Evolutionary conservation across 116 monocot genomes (phyloP), one percentile per base, ranked within the genome.

Genomic region (Trichopus zeylanicus): DNA sequence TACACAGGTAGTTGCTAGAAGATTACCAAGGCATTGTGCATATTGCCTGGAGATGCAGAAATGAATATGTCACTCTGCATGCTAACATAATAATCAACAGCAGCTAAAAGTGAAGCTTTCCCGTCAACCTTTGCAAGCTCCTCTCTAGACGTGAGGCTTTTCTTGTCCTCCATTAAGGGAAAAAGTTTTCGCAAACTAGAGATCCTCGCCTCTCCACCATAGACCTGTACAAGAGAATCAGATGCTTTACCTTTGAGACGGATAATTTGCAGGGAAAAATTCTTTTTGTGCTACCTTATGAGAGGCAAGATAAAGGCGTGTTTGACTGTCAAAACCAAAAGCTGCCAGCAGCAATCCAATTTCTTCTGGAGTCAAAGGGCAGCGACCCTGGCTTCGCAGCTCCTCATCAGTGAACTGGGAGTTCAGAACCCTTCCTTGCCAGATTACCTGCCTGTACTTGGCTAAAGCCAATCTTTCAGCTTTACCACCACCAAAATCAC

Each of bases 401-500:
- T 94, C 94, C 56, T 80, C 80, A 68, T 89, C 80, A 9, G 89
- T 89, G 59, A 86, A 86, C 55, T 87, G 80, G 34, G 93, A 89
- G 26, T 93, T 89, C 26, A 83, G 52, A 25, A 93, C 89, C 55
- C 93, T 77, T 22, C 93, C 93, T 70, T 85, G 89, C 93, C 93
- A 93, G 23, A 93, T 69, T 11, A 75, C 78, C 65, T 93, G 81
- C 70, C 93, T 83, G 65, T 89, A 89, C 63, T 80, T 93, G 16
- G 89, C 89, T 47, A 89, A 66, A 35, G 82, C 89, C 26, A 93
- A 37, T 64, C 73, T 82, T 58, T 93, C 93, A 57, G 89, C 82
- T 81, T 79, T 93, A 0, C 93, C 93, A 47, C 93, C 93, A 49
- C 89, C 89, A 75, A 89, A 93, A 71, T 94, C 94, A 53, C 94